Percentiles rank a stretch among this genome's conserved stretches.
phyloP scores from a whole-genome alignment of 257 asterid species.

The Anisodus acutangulus region DNA sequence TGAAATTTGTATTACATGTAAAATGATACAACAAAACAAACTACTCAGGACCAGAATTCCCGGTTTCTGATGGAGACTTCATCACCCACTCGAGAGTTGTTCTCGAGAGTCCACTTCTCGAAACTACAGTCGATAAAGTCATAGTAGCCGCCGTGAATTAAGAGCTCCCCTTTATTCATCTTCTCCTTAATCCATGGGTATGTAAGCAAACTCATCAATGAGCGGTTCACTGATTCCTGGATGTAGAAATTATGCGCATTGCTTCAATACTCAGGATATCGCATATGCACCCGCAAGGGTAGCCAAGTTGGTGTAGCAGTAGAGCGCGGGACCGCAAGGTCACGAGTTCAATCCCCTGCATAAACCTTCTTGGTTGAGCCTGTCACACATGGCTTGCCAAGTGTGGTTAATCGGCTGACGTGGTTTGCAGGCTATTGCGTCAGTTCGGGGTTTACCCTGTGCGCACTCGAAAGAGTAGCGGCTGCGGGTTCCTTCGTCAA shows the following conservation, averaged over 20 bases:
- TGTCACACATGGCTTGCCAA: no score
- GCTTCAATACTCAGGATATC: neutral
- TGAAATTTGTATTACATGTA: neutral
- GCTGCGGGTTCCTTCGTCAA: no score
- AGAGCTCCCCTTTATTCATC: conserved; percentile 62
- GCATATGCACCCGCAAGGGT: neutral
- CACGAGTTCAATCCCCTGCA: no score
- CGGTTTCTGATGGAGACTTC: conserved; percentile 56
- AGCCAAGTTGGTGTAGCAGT: no score
- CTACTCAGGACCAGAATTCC: conserved; percentile 73
- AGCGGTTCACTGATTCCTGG: conserved; percentile 84
- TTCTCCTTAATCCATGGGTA: conserved; percentile 87
- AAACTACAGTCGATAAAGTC: conserved; percentile 83
- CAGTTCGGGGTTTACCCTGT: no score
- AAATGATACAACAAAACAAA: conserved; percentile 27
- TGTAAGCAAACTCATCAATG: conserved; percentile 75
- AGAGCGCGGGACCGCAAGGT: no score
- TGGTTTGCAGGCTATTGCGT: no score
- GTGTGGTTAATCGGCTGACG: no score
- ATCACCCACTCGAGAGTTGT: conserved; percentile 38
- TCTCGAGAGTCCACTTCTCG: conserved; percentile 88
- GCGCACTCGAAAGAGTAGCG: no score
- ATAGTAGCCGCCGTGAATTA: conserved; percentile 92
- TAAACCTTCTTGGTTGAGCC: no score
- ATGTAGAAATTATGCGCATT: neutral